phyloP scores from a whole-genome alignment of 192 early-diverging fungal species.

The Coemansia erecta region DNA sequence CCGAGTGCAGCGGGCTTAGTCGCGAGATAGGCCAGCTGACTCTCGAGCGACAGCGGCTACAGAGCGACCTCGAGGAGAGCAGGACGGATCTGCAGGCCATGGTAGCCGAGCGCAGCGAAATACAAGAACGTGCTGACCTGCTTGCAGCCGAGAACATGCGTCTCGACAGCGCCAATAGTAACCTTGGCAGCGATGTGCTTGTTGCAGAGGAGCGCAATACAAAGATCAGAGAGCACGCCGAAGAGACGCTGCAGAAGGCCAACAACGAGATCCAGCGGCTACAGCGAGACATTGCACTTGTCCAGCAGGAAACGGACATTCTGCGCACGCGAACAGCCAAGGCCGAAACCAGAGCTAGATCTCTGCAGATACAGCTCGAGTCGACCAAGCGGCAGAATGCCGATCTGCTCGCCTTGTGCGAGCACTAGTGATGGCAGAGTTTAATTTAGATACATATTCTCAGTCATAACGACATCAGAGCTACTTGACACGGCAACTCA shows the following conservation, averaged over 20 bases:
- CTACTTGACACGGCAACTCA: background rate
- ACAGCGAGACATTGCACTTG: background rate
- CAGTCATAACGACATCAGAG: no score
- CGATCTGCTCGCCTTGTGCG: conserved; percentile 34
- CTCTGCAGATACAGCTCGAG: conserved; percentile 35
- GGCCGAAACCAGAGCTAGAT: conserved; percentile 21
- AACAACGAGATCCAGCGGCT: conserved; percentile 38
- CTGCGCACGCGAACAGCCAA: conserved; percentile 10
- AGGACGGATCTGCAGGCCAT: conserved; percentile 1
- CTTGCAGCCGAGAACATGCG: conserved; percentile 24
- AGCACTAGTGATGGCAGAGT: conserved; percentile 13
- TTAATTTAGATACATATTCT: background rate
- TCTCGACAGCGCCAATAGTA: conserved; percentile 17
- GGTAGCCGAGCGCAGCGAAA: conserved; percentile 15
- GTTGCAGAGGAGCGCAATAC: conserved; percentile 41
- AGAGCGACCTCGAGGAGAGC: conserved; percentile 18
- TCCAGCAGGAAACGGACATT: conserved; percentile 7
- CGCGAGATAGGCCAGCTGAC: conserved; percentile 34
- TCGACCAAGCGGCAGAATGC: conserved; percentile 34
- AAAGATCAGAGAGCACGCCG: conserved; percentile 40
- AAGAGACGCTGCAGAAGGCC: conserved; percentile 35
- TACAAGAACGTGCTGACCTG: conserved; percentile 11
- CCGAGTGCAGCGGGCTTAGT: conserved; percentile 23
- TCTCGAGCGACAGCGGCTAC: conserved; percentile 32
- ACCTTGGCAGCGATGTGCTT: conserved; percentile 30